These are phyloP conservation scores for Lycium ferocissimum DNA, from an alignment of 257 asterid species.

Conservation along the genomic window DNA sequence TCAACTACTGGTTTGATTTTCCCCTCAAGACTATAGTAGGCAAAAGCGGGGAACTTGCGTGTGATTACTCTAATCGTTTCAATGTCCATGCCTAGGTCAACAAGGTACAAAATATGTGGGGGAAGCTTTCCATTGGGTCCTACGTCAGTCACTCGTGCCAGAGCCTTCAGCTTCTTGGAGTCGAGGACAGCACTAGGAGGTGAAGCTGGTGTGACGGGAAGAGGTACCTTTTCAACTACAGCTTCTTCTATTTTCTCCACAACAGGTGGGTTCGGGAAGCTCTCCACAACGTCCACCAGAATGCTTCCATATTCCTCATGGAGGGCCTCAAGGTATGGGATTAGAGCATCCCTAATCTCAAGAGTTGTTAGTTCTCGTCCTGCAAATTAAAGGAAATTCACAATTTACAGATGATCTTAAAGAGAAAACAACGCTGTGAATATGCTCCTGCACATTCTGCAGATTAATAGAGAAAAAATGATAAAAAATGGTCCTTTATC, in stretches of 20 bases:
- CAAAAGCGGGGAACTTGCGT: constrained; percentile 90
- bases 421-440: neutral
- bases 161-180: constrained; percentile 70
- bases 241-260: constrained; percentile 56
- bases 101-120: constrained; percentile 71
- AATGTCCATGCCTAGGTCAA: constrained; percentile 91
- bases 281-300: constrained; percentile 74
- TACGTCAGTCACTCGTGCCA: constrained; percentile 76
- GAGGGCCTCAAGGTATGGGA: constrained; percentile 78
- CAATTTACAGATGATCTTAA: constrained; percentile 24
- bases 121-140: constrained; percentile 76
- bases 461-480: too few species aligned
- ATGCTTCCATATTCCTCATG: constrained; percentile 70
- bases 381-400: constrained; percentile 41
- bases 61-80: constrained; percentile 67
- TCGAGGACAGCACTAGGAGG: constrained; percentile 49
- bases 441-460: neutral
- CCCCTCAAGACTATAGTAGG: constrained; percentile 94
- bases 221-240: constrained; percentile 42
- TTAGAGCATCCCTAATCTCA: constrained; percentile 91
- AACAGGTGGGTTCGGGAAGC: constrained; percentile 72
- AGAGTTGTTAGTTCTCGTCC: constrained; percentile 96
- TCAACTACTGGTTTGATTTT: constrained; percentile 89
- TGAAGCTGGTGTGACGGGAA: constrained; percentile 46
- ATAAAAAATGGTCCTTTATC: too few species aligned